Base-by-base conservation (phyloP, 257 asterid species). In the Capsicum rhomboideum region DNA sequence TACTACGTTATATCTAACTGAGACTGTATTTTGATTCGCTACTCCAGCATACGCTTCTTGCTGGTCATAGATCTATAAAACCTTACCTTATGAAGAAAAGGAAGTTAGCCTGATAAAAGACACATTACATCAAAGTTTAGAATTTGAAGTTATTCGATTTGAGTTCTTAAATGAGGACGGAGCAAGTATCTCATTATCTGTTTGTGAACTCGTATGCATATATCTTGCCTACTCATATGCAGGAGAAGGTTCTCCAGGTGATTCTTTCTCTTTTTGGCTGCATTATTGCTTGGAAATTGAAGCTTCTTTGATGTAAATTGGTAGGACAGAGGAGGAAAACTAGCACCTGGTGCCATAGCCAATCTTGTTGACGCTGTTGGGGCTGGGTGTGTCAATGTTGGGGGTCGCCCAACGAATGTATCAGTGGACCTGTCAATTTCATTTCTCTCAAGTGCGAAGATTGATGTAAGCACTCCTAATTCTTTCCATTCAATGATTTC, bases 361-460 rank as follows among this genome's bases (percentile, higher is more conserved):
- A 87, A 89, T 54, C 59, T 95, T 50, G 85, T 92, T 44, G 97
- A 95, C 81, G 93, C 91, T 82, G 82, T 92, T 17, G 97, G 97
- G 34, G 94, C 90, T 71, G 95, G 97, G 1, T 88, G 84, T 61
- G 90, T 91, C 49, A 91, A 86, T 63, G 89, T 87, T 52, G 92
- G 86, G 29, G 92, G 90, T 11, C 84, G 77, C 40, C 91, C 97
- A 1, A 87, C 87, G 92, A 89, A 85, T 69, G 94, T 93, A 8
- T 93, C 98, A 0, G 94, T 90, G 17, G 96, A 95, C 87, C 91
- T 95, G 94, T 93, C 98, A 0, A 92, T 95, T 79, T 89, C 91
- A 83, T 85, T 79, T 31, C 83, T 91, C 71, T 93, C 98, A 6
- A 31, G 91, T 82, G 97, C 97, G 4, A 92, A 91, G 86, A 64